Evolutionary conservation across 257 asterid genomes (phyloP).

Genomic region (Penstemon newberryi): DNA sequence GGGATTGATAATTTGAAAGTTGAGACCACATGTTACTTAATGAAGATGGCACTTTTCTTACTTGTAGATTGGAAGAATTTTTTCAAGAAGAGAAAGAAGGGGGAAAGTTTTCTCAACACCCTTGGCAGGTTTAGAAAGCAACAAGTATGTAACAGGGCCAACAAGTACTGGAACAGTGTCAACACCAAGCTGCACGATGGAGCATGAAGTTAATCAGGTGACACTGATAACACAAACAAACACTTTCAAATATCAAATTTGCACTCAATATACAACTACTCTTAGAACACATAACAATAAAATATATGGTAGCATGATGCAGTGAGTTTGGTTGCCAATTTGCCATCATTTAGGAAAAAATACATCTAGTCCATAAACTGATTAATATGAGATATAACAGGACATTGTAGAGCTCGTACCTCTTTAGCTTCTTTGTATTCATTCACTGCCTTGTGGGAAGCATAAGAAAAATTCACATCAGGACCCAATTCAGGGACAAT

Average conservation of each 20-base stretch:
- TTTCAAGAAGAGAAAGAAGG: constrained; percentile 82
- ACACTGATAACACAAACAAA: constrained; percentile 3
- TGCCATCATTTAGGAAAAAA: constrained; percentile 2
- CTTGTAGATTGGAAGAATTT: constrained; percentile 89
- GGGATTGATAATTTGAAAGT: not conserved
- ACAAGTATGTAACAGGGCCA: constrained; percentile 89
- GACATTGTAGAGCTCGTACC: constrained; percentile 41
- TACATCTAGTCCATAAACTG: not conserved
- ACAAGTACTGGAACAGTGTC: constrained; percentile 86
- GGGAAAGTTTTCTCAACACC: constrained; percentile 83
- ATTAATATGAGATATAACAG: not conserved
- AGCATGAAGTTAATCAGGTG: constrained; percentile 24
- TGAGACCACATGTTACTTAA: constrained; percentile 1
- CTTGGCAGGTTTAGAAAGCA: constrained; percentile 93
- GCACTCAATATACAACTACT: constrained; percentile 1
- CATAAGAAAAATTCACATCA: constrained; percentile 76
- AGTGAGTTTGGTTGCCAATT: not conserved
- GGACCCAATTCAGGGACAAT: constrained; percentile 94
- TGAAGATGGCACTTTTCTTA: constrained; percentile 33
- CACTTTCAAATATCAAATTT: not conserved
- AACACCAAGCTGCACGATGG: constrained; percentile 70
- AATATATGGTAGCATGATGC: not conserved
- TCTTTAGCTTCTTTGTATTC: constrained; percentile 92
- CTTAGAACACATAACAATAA: not conserved
- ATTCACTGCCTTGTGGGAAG: constrained; percentile 89